phyloP scores from a whole-genome alignment of 176 grass and related monocot species.

The Bothriochloa decipiens region DNA sequence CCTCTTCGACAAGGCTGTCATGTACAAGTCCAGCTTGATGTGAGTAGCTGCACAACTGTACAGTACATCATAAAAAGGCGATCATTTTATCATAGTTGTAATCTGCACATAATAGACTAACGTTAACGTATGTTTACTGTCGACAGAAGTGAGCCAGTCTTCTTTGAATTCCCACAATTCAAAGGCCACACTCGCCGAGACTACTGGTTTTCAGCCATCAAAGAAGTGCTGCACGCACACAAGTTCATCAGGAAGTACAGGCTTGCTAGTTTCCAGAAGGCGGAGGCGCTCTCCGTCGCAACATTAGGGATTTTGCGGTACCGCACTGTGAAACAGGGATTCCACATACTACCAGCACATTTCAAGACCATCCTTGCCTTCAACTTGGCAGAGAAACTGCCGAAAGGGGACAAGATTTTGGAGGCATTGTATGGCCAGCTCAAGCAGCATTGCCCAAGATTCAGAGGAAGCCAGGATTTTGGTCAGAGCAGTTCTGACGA shows the following conservation, averaged over 20 bases:
- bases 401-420: conserved; percentile 93
- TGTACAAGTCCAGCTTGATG: conserved; percentile 87
- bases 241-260: conserved; percentile 89
- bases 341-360: conserved; percentile 71
- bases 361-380: conserved; percentile 89
- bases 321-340: conserved; percentile 72
- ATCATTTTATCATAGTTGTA: background rate
- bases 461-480: conserved; percentile 31
- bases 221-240: conserved; percentile 79
- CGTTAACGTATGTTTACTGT: background rate
- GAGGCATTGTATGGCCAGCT: conserved; percentile 71
- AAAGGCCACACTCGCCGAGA: conserved; percentile 81
- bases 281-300: conserved; percentile 66
- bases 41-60: conserved; percentile 46
- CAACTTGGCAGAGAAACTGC: conserved; percentile 88
- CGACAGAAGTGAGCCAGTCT: conserved; percentile 59
- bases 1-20: conserved; percentile 92
- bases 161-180: conserved; percentile 89
- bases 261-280: conserved; percentile 58
- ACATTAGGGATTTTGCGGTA: conserved; percentile 79
- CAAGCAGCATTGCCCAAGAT: conserved; percentile 47
- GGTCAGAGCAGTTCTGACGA: conserved; percentile 45
- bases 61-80: background rate
- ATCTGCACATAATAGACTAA: background rate
- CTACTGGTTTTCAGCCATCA: conserved; percentile 93